These are phyloP conservation scores for Shiraia sp. DNA, from an alignment of 2,329 filamentous ascomycete genomes.

Conservation along the genomic window DNA sequence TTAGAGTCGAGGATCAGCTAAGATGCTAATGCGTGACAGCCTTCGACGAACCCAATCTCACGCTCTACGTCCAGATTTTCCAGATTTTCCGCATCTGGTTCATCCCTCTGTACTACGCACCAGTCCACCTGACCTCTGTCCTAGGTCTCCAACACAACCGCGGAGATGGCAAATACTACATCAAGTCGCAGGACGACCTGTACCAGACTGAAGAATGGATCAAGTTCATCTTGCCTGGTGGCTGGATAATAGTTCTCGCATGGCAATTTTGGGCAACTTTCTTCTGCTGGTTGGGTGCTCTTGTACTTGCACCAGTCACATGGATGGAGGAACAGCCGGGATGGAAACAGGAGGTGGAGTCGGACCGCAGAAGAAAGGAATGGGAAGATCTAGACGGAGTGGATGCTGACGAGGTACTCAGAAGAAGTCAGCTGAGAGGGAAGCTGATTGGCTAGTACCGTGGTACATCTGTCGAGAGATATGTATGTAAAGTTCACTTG, in stretches of 20 bases:
- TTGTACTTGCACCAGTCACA: conserved; percentile 55
- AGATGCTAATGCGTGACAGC: conserved; percentile 50
- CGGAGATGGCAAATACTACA: conserved; percentile 64
- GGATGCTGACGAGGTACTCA: conserved; percentile 12
- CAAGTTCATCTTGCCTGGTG: conserved; percentile 67
- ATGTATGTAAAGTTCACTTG: background rate
- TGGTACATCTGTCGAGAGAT: background rate
- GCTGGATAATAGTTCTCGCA: conserved; percentile 61
- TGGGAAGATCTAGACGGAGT: conserved; percentile 14
- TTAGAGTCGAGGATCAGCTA: background rate
- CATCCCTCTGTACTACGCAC: conserved; percentile 72
- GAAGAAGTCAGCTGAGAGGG: conserved; percentile 13
- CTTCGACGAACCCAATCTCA: conserved; percentile 66
- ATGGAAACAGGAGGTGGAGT: conserved; percentile 14
- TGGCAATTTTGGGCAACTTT: conserved; percentile 69
- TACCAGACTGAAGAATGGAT: conserved; percentile 79
- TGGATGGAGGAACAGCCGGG: conserved; percentile 22
- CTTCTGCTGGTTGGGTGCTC: conserved; percentile 65
- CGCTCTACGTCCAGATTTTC: conserved; percentile 73
- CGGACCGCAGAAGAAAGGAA: conserved; percentile 8
- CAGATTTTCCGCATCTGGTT: conserved; percentile 80
- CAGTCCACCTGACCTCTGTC: conserved; percentile 70
- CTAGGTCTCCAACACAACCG: conserved; percentile 61
- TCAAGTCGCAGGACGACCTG: conserved; percentile 76
- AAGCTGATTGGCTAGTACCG: conserved; percentile 10